These are phyloP conservation scores for Schoenoplectus tabernaemontani DNA, from an alignment of 202 grass and related monocot genomes.

Conservation along the genomic window DNA sequence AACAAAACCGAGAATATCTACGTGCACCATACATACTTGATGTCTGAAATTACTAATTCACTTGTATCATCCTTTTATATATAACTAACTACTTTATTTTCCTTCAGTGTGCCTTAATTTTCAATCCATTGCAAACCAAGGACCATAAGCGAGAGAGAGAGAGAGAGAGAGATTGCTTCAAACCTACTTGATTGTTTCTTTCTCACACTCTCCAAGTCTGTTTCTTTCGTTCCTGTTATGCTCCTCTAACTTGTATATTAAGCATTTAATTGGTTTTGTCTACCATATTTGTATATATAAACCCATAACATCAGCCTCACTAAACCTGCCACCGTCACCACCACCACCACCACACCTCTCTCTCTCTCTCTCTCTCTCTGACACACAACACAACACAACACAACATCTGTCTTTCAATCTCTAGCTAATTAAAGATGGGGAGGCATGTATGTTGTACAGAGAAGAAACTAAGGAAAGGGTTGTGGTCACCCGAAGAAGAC, in stretches of 20 bases:
- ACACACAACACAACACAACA: too few species aligned
- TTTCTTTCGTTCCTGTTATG: conserved; percentile 43
- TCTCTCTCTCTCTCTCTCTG: too few species aligned
- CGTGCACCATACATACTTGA: conserved; percentile 10
- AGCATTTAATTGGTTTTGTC: conserved; percentile 11
- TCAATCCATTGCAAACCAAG: conserved; percentile 44
- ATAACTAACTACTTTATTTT: too few species aligned
- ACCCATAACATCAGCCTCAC: conserved; percentile 19
- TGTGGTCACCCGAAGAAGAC: conserved; percentile 85
- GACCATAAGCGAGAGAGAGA: conserved; percentile 14
- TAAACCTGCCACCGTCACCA: conserved; percentile 12
- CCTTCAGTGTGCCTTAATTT: conserved; percentile 45
- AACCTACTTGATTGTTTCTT: conserved; percentile 64
- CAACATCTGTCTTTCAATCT: not conserved
- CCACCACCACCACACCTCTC: not conserved
- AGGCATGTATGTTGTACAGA: conserved; percentile 47
- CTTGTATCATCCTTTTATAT: not conserved
- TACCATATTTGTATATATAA: conserved; percentile 16
- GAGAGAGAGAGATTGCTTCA: conserved; percentile 60
- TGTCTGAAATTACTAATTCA: not conserved
- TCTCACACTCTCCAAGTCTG: conserved; percentile 22
- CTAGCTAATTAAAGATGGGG: conserved; percentile 37
- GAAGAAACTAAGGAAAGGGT: conserved; percentile 74
- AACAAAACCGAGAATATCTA: not conserved
- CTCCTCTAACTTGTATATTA: conserved; percentile 21